Evolutionary conservation across 2,329 filamentous ascomycete genomes (phyloP).

Genomic region (Trichophyton simii): DNA sequence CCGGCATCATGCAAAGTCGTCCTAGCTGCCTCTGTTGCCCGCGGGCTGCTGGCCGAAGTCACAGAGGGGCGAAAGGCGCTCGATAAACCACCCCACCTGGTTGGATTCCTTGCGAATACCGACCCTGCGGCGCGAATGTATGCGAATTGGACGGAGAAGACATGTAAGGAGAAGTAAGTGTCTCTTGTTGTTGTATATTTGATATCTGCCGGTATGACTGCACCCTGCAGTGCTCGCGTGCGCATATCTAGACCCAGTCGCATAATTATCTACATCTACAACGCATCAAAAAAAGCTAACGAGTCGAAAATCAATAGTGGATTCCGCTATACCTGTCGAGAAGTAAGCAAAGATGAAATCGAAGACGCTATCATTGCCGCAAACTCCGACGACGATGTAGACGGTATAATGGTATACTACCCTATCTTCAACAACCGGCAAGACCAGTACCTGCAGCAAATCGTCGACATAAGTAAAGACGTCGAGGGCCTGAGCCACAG

Average conservation of each 20-base stretch:
- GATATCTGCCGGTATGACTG: not conserved
- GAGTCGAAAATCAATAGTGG: slow-evolving; percentile 44
- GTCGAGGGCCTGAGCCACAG: slow-evolving; percentile 89
- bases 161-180: slow-evolving; percentile 84
- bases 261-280: not conserved
- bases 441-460: slow-evolving; percentile 92
- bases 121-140: slow-evolving; percentile 89
- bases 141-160: slow-evolving; percentile 94
- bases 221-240: not conserved
- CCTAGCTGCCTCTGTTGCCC: slow-evolving; percentile 75
- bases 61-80: slow-evolving; percentile 60
- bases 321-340: slow-evolving; percentile 75
- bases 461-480: slow-evolving; percentile 79
- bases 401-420: slow-evolving; percentile 96
- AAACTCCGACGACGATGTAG: slow-evolving; percentile 63
- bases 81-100: slow-evolving; percentile 61
- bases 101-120: slow-evolving; percentile 82
- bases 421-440: slow-evolving; percentile 86
- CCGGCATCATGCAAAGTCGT: slow-evolving; percentile 71
- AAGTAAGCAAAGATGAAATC: slow-evolving; percentile 72
- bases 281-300: not conserved
- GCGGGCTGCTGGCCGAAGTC: slow-evolving; percentile 66
- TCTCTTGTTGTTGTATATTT: not conserved
- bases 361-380: slow-evolving; percentile 79
- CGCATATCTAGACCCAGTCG: not conserved